phyloP scores from a whole-genome alignment of 2,329 filamentous ascomycete genomes.

The Elsinoe batatas region DNA sequence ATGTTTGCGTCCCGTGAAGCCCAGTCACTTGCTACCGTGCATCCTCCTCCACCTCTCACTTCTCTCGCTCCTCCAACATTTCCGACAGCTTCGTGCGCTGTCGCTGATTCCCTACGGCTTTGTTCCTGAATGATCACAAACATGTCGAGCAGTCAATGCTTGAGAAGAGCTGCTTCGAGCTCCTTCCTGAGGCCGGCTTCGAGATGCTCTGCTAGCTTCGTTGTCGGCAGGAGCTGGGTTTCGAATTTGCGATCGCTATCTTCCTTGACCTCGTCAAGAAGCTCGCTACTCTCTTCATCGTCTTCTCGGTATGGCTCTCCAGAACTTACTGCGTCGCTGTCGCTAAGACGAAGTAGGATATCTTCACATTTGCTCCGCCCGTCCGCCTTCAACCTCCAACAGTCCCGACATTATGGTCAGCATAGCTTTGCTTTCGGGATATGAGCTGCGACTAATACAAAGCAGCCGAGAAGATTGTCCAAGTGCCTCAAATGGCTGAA shows the following conservation, averaged over 20 bases:
- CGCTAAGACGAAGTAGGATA: conserved; percentile 13
- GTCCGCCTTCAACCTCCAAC: conserved; percentile 16
- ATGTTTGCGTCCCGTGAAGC: conserved; percentile 10
- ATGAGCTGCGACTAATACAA: background rate
- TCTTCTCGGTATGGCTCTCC: conserved; percentile 13
- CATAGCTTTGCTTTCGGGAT: background rate
- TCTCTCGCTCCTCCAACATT: background rate
- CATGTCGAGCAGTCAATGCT: conserved; percentile 32
- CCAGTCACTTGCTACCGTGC: conserved; percentile 8
- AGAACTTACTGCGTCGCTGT: no score
- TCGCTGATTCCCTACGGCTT: conserved; percentile 5
- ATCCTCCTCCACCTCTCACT: background rate
- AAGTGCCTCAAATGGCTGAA: conserved; percentile 97
- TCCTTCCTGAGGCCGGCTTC: conserved; percentile 21
- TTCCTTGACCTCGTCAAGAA: conserved; percentile 14
- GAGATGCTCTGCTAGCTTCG: conserved; percentile 14
- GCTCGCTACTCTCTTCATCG: conserved; percentile 15
- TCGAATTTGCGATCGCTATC: conserved; percentile 14
- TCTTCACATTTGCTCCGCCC: conserved; percentile 16
- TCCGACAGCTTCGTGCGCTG: conserved; percentile 1
- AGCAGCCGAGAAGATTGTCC: conserved; percentile 69
- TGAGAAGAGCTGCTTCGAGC: conserved; percentile 26
- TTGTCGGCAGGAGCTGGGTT: conserved; percentile 1
- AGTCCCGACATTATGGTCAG: conserved; percentile 27
- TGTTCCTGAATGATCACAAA: conserved; percentile 1